Conservation (phyloP, 1,284 basidiomycete species). For the Laetiporus sulphureus region DNA sequence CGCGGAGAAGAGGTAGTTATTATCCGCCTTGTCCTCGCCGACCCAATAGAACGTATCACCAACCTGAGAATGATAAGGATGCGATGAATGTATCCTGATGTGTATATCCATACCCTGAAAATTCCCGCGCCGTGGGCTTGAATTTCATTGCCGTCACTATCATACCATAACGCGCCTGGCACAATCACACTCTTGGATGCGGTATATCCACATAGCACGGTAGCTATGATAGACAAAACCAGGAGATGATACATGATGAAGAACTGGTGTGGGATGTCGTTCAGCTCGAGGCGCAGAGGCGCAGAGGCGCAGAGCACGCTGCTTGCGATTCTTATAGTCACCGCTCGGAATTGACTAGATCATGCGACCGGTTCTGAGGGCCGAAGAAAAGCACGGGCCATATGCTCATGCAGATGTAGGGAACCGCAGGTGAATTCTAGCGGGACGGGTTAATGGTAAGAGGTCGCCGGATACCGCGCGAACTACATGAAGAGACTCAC, state of each 20-base stretch:
- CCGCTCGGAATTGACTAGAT: not conserved
- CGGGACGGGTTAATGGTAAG: too few relatives aligned
- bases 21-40: constrained; percentile 57
- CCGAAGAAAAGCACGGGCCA: too few relatives aligned
- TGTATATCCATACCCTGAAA: constrained; percentile 35
- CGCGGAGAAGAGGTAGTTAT: constrained; percentile 49
- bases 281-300: not conserved
- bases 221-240: not conserved
- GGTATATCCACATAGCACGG: not conserved
- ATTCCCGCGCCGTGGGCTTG: constrained; percentile 61
- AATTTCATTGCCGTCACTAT: constrained; percentile 55
- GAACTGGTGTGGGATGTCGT: not conserved
- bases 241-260: not conserved
- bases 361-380: not conserved
- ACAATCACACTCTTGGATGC: constrained; percentile 23
- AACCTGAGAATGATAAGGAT: constrained; percentile 29
- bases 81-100: not conserved
- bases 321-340: not conserved
- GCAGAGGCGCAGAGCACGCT: not conserved
- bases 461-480: too few relatives aligned
- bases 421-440: too few relatives aligned
- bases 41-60: constrained; percentile 56
- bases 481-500: too few relatives aligned
- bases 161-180: constrained; percentile 57
- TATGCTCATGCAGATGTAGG: too few relatives aligned